Base-by-base conservation (phyloP, 1,284 basidiomycete species). In the Sanguinoderma infundibulare region DNA sequence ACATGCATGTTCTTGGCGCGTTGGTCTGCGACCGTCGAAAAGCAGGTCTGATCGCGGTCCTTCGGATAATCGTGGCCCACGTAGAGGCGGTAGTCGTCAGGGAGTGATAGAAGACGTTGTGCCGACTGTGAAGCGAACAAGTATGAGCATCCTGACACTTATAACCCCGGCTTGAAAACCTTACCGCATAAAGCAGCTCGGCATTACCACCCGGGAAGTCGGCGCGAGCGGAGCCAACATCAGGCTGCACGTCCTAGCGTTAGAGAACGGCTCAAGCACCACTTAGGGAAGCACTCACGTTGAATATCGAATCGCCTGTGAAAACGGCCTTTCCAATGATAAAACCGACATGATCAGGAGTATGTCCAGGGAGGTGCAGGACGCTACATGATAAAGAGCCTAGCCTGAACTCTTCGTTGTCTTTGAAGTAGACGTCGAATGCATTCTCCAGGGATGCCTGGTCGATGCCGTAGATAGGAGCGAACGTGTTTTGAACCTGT, bases 11-110 rank as follows among this genome's bases (percentile, higher is more conserved):
- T 78, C n/a, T 44, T 57, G 39, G 55, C 57, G 15, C 69, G 72
- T 50, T 79, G 79, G 50, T 78, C 74, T 10, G 66, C 72, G 20
- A 80, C 75, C 9, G 77, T 78, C 38, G 73, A 70, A 60, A 74
- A 73, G 61, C 74, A 75, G 5, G 68, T 63, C 20, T 74, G 69
- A 17, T 72, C 66, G 36, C 75, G 74, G 54, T 65, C 69, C 34
- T 74, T 70, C 46, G 73, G 73, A 57, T 79, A 79, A 66, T 79
- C 79, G 51, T 80, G 79, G n/a, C 78, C 78, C 6, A 78, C 76
- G 58, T 78, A 79, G 38, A 79, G 70, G 50, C 73, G 73, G 58
- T 75, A 75, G 52, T 75, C 70, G 17, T 67, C 61, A 3, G 78
- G 78, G n/a, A 79, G 67, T 20, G 74, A 62, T 24, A 79, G 72